Base-by-base conservation (phyloP, 768 basidiomycete genomes). In the Hericium erinaceus region DNA sequence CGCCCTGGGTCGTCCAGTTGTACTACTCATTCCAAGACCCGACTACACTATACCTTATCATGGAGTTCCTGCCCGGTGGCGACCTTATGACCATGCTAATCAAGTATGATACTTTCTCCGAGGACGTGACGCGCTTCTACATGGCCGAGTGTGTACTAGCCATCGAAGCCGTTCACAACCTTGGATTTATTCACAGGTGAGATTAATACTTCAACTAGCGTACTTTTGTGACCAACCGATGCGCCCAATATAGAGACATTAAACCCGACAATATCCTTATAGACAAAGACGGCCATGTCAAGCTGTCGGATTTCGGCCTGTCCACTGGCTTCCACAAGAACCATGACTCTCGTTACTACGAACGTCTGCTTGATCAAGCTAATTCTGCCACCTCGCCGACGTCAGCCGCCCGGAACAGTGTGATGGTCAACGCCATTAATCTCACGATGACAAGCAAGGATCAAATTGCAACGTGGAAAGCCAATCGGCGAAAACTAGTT, bases 71-170 rank as follows among this genome's bases (percentile, higher is more conserved):
- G 49, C 95, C 95, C 56, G 97, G 97, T 49, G 97, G 97, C 37
- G 97, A 99, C 69, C 77, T 98, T 60, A 98, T 99, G 97, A 97
- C 95, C 4, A 98, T 98, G 95, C 78, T 98, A 58, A 98, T 98
- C 79, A 98, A 98, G 73, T 98, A 98, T 73, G 97, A 98, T 69
- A 97, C 95, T 0, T 98, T 98, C 73, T 91, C 91, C 0, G 95
- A 98, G 73, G 97, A 98, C 65, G 95, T 98, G 13, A 93, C 93
- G 57, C 82, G 95, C 54, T 98, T 98, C 72, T 98, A 99, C 72
- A 92, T 99, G 67, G 97, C 97, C n/a, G 88, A 99, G 74, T 98
- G 94, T 72, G 89, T 95, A 52, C 78, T 98, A 16, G 97, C 97
- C 8, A 98, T 99, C 61, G 95, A 98, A 68, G 92, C 95, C 2